phyloP scores from a whole-genome alignment of 202 grass and related monocot genomes.

The Miscanthus sacchariflorus region DNA sequence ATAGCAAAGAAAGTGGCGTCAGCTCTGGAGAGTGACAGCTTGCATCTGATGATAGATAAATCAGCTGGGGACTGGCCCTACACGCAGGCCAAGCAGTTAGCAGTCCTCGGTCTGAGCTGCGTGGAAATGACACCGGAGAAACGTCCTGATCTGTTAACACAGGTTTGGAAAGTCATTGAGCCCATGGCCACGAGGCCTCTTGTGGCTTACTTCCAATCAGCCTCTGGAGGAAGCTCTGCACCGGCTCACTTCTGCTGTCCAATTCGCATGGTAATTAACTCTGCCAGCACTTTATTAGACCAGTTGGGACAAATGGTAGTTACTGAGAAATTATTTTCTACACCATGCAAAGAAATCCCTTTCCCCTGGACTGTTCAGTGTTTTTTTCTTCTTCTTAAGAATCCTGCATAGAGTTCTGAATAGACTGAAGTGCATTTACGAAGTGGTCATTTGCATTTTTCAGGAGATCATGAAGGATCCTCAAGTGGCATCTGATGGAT shows the following conservation, averaged over 20 bases:
- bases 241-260: conserved; percentile 45
- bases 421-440: neutral
- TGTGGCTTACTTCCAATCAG: neutral
- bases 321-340: neutral
- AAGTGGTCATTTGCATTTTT: neutral
- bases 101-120: conserved; percentile 46
- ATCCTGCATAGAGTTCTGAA: neutral
- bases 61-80: conserved; percentile 54
- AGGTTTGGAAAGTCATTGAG: conserved; percentile 42
- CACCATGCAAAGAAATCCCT: neutral
- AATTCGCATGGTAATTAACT: conserved; percentile 38
- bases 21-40: conserved; percentile 40
- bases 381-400: neutral
- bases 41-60: conserved; percentile 49
- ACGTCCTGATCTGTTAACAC: conserved; percentile 43
- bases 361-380: neutral
- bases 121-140: conserved; percentile 20
- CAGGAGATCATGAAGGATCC: conserved; percentile 51
- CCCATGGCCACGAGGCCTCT: conserved; percentile 22
- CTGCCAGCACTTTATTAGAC: neutral
- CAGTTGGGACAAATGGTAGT: neutral
- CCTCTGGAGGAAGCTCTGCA: neutral
- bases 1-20: conserved; percentile 45
- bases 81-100: conserved; percentile 45
- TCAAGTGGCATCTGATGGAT: conserved; percentile 45